These are phyloP conservation scores for Suillus alpinus DNA, from an alignment of 768 basidiomycete genomes.

Conservation along the genomic window DNA sequence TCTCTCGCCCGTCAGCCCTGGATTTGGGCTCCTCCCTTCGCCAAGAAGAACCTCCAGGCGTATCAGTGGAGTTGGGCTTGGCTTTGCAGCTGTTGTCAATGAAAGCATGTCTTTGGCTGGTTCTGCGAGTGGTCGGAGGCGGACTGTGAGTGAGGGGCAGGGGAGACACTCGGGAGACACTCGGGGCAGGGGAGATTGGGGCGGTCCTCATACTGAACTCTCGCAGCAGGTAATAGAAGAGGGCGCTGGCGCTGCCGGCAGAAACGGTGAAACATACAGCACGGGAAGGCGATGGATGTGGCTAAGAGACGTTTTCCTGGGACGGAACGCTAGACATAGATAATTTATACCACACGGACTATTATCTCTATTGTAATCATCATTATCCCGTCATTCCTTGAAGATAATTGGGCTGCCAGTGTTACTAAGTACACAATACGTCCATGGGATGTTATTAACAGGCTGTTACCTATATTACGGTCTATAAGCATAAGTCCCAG, in stretches of 20 bases:
- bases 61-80: slow-evolving; percentile 30
- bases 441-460: not conserved
- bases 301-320: slow-evolving; percentile 18
- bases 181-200: slow-evolving; percentile 9
- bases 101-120: slow-evolving; percentile 14
- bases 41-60: slow-evolving; percentile 42
- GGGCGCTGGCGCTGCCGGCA: not conserved
- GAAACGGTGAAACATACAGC: slow-evolving; percentile 2
- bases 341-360: not conserved
- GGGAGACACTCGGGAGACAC: slow-evolving; percentile 10
- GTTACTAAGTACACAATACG: not conserved
- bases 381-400: not conserved
- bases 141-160: slow-evolving; percentile 52
- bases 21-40: slow-evolving; percentile 65
- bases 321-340: not conserved
- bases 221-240: slow-evolving; percentile 9
- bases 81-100: slow-evolving; percentile 31
- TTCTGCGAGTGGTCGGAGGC: slow-evolving; percentile 29
- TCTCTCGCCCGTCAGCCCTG: slow-evolving; percentile 70
- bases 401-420: not conserved
- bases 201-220: slow-evolving; percentile 3
- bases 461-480: not conserved
- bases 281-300: slow-evolving; percentile 27
- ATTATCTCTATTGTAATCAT: not conserved
- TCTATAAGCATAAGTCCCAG: not conserved